A percentile compares a stretch with the other conserved stretches of the same genome.
Evolutionary conservation across 768 basidiomycete species (phyloP).

Genomic region (Suillus subalutaceus): DNA sequence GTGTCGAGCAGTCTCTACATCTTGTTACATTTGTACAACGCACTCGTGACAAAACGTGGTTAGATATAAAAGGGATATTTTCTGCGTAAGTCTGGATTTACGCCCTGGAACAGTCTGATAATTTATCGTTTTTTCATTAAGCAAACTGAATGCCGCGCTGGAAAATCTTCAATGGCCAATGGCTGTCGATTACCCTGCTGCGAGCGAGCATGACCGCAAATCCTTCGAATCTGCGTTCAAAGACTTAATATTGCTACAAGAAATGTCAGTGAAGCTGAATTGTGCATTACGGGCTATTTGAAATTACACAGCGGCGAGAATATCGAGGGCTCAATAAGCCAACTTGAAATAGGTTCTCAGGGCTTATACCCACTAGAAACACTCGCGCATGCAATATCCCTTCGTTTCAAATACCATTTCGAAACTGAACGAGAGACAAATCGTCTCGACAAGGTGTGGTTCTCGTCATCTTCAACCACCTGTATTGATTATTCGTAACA

Average conservation of each 20-base stretch:
- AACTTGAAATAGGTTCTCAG: slow-evolving; percentile 30
- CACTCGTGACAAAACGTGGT: slow-evolving; percentile 76
- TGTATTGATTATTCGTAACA: slow-evolving; percentile 31
- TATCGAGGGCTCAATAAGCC: slow-evolving; percentile 24
- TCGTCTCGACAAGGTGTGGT: slow-evolving; percentile 81
- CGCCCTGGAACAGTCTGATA: not conserved
- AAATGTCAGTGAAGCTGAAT: slow-evolving; percentile 55
- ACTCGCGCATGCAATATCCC: slow-evolving; percentile 77
- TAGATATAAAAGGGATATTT: slow-evolving; percentile 66
- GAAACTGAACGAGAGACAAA: slow-evolving; percentile 88
- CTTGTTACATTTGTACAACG: slow-evolving; percentile 63
- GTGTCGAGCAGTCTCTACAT: slow-evolving; percentile 54
- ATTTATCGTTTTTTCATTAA: slow-evolving; percentile 29
- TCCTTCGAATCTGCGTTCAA: slow-evolving; percentile 78
- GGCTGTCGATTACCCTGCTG: slow-evolving; percentile 63
- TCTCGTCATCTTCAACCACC: not conserved
- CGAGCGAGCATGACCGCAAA: slow-evolving; percentile 51
- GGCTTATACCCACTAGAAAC: slow-evolving; percentile 85
- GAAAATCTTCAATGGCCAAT: slow-evolving; percentile 89
- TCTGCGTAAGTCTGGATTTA: slow-evolving; percentile 51
- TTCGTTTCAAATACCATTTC: slow-evolving; percentile 96
- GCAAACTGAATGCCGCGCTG: slow-evolving; percentile 61
- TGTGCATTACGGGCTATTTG: not conserved
- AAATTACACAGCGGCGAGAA: slow-evolving; percentile 50
- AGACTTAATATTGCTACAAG: slow-evolving; percentile 78